phyloP scores from a whole-genome alignment of 306 rosid species.

The Dalbergia oliveri region DNA sequence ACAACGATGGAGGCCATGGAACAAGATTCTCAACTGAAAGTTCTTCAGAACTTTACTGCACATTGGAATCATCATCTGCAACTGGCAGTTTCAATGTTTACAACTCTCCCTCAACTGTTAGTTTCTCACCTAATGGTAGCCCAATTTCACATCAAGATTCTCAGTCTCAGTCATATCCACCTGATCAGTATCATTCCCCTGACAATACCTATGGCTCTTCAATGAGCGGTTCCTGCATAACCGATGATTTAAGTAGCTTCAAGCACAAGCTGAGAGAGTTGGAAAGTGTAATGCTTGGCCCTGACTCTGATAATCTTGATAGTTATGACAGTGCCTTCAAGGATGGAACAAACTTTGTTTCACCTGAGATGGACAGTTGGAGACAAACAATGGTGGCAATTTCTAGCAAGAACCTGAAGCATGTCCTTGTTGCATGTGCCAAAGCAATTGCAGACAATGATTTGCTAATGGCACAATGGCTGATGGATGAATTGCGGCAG shows the following conservation, averaged over 20 bases:
- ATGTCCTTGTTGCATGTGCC: constrained; percentile 79
- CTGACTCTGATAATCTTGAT: constrained; percentile 69
- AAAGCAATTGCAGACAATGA: constrained; percentile 79
- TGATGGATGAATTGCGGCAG: constrained; percentile 78
- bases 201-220: constrained; percentile 77
- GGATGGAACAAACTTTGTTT: constrained; percentile 52
- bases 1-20: constrained; percentile 61
- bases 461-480: constrained; percentile 72
- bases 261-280: constrained; percentile 82
- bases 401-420: constrained; percentile 72
- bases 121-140: constrained; percentile 79
- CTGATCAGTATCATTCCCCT: constrained; percentile 65
- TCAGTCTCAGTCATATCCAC: constrained; percentile 61
- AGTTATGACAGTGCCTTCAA: constrained; percentile 60
- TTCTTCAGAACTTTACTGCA: constrained; percentile 66
- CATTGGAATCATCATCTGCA: constrained; percentile 86
- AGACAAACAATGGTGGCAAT: constrained; percentile 75
- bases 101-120: constrained; percentile 70
- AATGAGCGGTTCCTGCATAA: constrained; percentile 77
- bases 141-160: constrained; percentile 79
- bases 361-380: constrained; percentile 72
- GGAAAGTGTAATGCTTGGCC: constrained; percentile 93
- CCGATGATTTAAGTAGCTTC: constrained; percentile 72
- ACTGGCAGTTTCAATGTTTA: constrained; percentile 51
- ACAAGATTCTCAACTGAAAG: constrained; percentile 49